Conservation (phyloP, 495 filamentous ascomycete species). For the Letharia columbiana region DNA sequence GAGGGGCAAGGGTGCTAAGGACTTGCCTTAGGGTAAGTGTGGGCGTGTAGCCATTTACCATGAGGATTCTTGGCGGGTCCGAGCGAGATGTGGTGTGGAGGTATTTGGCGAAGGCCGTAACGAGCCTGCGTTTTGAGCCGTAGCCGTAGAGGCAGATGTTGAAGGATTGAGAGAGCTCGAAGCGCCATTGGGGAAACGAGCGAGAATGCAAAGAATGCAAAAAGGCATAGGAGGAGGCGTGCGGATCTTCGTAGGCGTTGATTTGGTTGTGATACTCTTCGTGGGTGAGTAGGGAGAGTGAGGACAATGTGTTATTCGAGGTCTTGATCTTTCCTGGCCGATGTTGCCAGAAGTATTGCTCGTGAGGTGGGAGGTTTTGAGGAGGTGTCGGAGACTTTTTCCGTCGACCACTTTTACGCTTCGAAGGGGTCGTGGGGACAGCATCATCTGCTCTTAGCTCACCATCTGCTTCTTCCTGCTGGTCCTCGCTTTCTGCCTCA, state of each 20-base stretch:
- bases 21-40: conserved; percentile 71
- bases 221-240: conserved; percentile 58
- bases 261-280: conserved; percentile 80
- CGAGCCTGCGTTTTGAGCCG: conserved; percentile 72
- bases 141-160: conserved; percentile 89
- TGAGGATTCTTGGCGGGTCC: conserved; percentile 53
- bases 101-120: conserved; percentile 69
- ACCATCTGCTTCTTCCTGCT: conserved; percentile 34
- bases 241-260: conserved; percentile 58
- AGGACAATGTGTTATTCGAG: conserved; percentile 74
- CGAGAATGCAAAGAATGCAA: conserved; percentile 67
- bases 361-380: conserved; percentile 69
- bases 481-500: conserved; percentile 34
- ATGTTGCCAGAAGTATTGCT: conserved; percentile 91
- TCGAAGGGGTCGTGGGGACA: conserved; percentile 41
- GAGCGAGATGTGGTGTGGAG: conserved; percentile 42
- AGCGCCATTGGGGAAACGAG: conserved; percentile 84
- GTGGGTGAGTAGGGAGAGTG: conserved; percentile 68
- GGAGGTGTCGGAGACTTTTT: conserved; percentile 75
- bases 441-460: conserved; percentile 26
- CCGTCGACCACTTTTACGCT: conserved; percentile 53
- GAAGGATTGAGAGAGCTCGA: conserved; percentile 84
- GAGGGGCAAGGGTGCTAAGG: conserved; percentile 60
- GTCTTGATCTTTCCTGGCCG: conserved; percentile 71
- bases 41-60: conserved; percentile 82